Evolutionary conservation across 768 basidiomycete genomes (phyloP), one percentile per base, ranked within the genome.

Genomic region (Russula compacta): DNA sequence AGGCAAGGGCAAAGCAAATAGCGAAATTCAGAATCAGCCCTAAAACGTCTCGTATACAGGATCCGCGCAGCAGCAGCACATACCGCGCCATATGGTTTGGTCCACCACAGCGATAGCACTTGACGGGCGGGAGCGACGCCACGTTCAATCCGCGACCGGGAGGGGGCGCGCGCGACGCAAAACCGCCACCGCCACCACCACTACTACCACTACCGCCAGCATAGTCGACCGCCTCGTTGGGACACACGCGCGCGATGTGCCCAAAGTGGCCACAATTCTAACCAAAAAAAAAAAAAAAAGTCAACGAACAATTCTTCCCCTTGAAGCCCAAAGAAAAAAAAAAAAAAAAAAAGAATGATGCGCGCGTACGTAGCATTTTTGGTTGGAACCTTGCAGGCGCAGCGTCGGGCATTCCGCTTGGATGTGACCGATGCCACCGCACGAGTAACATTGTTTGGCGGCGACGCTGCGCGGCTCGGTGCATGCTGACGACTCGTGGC

Each of bases 391-490:
- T 66, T 85, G 86, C 35, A 87, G 73, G 70, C 89, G 83, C 71
- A 91, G 74, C 71, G 81, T 92, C 21, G 89, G 89, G 67, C 90
- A 92, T 69, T 92, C 90, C 52, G 89, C 89, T 73, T 88, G 86
- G 67, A 91, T 87, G 71, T 94, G 90, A 62, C 93, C 93, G 66
- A 97, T 84, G 55, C 92, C 94, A 29, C 92, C 90, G 69, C 92
- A 97, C 42, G 87, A 87, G 73, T 94, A 95, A 72, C 93, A 95
- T 73, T 95, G 91, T 74, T 92, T 94, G 35, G 87, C 83, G 53
- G 88, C 81, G 48, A 86, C 87, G 43, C 84, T 86, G 64, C 90
- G 83, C 42, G 92, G 92, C 66, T 84, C 83, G 43, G 91, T 87
- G 72, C 93, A 95, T 58, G 87, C 84, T 58, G 89, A 86, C 19